These are phyloP conservation scores for Pseudoneurospora amorphoporcata DNA, from an alignment of 495 filamentous ascomycete genomes.

Conservation along the genomic window DNA sequence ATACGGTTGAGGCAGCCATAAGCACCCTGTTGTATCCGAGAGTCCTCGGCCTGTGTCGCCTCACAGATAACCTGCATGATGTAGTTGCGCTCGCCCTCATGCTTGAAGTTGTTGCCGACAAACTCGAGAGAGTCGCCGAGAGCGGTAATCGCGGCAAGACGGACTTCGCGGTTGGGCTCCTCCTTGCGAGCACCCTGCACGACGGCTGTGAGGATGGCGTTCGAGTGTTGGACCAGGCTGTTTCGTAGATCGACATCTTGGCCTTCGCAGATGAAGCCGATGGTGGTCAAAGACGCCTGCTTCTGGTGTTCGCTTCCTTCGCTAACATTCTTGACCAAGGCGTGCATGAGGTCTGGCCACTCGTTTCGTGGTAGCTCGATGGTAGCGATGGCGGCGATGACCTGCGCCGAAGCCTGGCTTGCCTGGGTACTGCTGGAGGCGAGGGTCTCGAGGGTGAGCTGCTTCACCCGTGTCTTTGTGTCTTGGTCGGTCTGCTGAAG, in stretches of 20 bases:
- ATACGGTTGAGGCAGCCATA: slow-evolving; percentile 97
- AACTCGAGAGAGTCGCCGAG: slow-evolving; percentile 97
- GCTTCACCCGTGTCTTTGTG: slow-evolving; percentile 78
- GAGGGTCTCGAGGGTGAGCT: slow-evolving; percentile 76
- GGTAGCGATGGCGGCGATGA: slow-evolving; percentile 86
- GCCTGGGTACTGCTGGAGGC: slow-evolving; percentile 64
- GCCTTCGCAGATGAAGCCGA: slow-evolving; percentile 96
- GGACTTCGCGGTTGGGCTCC: slow-evolving; percentile 81
- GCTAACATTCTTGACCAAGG: slow-evolving; percentile 83
- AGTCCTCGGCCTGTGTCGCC: slow-evolving; percentile 85
- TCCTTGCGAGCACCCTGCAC: slow-evolving; percentile 96
- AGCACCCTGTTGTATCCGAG: slow-evolving; percentile 83
- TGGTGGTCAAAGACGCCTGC: slow-evolving; percentile 84
- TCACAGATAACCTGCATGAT: slow-evolving; percentile 99
- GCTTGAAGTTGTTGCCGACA: slow-evolving; percentile 94
- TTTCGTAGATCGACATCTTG: slow-evolving; percentile 79
- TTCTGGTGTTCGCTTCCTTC: slow-evolving; percentile 76
- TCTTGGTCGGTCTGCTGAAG: slow-evolving; percentile 62
- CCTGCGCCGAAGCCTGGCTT: slow-evolving; percentile 82
- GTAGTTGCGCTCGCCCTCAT: slow-evolving; percentile 97
- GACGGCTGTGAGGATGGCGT: slow-evolving; percentile 94
- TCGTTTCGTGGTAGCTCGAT: slow-evolving; percentile 89
- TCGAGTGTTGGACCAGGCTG: slow-evolving; percentile 75
- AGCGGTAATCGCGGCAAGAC: slow-evolving; percentile 82
- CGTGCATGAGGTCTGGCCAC: slow-evolving; percentile 91